These are phyloP conservation scores for Gracilaria domingensis DNA, from an alignment of 23 red algal genomes.

Conservation along the genomic window DNA sequence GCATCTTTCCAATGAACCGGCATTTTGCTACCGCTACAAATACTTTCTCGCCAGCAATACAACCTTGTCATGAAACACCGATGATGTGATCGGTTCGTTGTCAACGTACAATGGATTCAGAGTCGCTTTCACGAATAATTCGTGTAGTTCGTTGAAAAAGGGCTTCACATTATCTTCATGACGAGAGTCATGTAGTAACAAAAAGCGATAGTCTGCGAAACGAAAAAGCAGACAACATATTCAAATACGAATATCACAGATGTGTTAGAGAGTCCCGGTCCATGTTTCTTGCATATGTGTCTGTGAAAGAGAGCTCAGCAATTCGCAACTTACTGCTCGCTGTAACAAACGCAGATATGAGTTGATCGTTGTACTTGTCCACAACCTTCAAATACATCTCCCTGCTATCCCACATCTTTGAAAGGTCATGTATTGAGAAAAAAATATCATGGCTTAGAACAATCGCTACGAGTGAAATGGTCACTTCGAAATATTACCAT, in stretches of 20 bases:
- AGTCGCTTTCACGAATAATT: conserved; percentile 76
- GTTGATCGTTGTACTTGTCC: conserved; percentile 76
- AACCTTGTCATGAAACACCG: conserved; percentile 75
- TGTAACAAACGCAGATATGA: conserved; percentile 80
- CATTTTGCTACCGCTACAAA: neutral
- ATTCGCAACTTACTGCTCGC: conserved; percentile 58
- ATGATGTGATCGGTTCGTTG: conserved; percentile 53
- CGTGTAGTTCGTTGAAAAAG: conserved; percentile 77
- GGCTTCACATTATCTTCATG: conserved; percentile 70
- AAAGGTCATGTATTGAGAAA: neutral
- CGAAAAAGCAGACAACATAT: neutral
- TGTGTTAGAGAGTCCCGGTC: neutral
- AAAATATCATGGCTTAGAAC: no score
- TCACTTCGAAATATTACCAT: neutral
- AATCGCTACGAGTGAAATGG: no score
- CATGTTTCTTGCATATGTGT: neutral
- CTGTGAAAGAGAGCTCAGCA: neutral
- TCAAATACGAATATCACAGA: no score
- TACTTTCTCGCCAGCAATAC: conserved; percentile 59
- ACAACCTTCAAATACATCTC: conserved; percentile 77
- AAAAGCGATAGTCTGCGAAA: conserved; percentile 68
- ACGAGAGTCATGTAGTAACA: conserved; percentile 73
- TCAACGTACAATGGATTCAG: conserved; percentile 81
- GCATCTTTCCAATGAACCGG: no score
- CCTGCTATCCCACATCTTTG: conserved; percentile 64